Evolutionary conservation across 306 rosid species (phyloP).

Genomic region (Carpinus fangiana): DNA sequence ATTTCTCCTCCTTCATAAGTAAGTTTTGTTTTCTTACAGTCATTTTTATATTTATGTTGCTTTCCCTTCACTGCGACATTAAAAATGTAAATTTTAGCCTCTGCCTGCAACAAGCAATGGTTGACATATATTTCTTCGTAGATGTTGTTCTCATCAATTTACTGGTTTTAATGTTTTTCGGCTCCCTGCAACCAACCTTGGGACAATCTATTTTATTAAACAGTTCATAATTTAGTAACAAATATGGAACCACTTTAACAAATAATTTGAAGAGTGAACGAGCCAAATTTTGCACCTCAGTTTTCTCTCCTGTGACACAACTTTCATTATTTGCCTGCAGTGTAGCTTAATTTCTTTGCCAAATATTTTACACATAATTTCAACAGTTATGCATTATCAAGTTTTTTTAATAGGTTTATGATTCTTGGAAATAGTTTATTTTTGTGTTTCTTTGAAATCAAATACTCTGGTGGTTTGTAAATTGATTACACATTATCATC

Average conservation of each 20-base stretch:
- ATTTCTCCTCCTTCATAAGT: conserved; percentile 83
- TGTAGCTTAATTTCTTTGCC: no score
- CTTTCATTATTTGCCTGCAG: background rate
- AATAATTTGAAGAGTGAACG: background rate
- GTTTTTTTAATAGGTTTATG: no score
- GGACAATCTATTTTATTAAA: background rate
- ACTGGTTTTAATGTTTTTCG: background rate
- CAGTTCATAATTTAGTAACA: background rate
- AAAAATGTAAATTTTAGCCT: background rate
- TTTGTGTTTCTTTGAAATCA: no score
- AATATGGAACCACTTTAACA: background rate
- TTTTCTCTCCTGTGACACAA: background rate
- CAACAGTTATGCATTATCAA: no score
- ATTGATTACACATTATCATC: background rate
- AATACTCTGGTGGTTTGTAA: no score
- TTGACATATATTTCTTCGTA: background rate
- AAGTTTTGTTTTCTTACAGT: conserved; percentile 29
- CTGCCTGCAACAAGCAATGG: background rate
- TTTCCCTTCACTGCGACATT: background rate
- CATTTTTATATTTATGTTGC: background rate
- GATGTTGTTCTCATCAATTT: background rate
- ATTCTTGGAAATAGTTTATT: no score
- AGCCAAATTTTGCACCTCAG: background rate
- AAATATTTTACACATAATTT: no score
- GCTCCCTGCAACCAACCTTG: no score